Conservation (phyloP, 1,139 yeast species). For the Pichiaceae sp. region DNA sequence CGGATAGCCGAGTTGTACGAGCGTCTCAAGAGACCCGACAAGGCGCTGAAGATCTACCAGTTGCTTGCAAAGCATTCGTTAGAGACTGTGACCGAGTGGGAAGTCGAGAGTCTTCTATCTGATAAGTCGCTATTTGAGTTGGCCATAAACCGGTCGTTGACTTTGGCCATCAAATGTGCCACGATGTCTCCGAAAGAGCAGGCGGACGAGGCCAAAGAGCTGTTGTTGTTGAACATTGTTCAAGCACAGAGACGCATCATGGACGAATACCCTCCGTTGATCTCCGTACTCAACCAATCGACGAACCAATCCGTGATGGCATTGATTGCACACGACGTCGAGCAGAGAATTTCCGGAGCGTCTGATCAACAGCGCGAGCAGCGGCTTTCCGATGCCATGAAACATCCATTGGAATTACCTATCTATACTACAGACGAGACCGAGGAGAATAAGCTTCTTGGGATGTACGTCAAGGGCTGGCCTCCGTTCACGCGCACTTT, state of each 20-base stretch:
- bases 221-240: slow-evolving; percentile 14
- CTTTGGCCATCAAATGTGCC: slow-evolving; percentile 17
- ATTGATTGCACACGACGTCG: slow-evolving; percentile 12
- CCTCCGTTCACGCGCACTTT: slow-evolving; percentile 18
- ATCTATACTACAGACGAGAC: slow-evolving; percentile 13
- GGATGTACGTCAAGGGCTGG: slow-evolving; percentile 18
- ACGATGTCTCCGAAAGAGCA: slow-evolving; percentile 13
- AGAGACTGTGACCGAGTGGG: slow-evolving; percentile 1
- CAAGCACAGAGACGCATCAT: slow-evolving; percentile 17
- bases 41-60: slow-evolving; percentile 18
- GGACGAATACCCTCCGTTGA: slow-evolving; percentile 18
- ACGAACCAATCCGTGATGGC: slow-evolving; percentile 17
- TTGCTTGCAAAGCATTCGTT: not conserved
- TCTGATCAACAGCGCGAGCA: slow-evolving; percentile 6
- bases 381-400: slow-evolving; percentile 11
- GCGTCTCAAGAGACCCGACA: slow-evolving; percentile 17
- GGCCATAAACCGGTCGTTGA: slow-evolving; percentile 15
- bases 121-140: slow-evolving; percentile 9
- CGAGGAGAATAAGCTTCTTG: slow-evolving; percentile 14
- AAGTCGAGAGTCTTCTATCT: not conserved
- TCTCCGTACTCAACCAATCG: slow-evolving; percentile 15
- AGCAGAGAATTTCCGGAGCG: slow-evolving; percentile 5
- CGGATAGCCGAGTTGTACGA: slow-evolving; percentile 75
- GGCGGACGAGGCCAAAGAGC: slow-evolving; percentile 14
- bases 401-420: slow-evolving; percentile 15